Evolutionary conservation across 176 grass and related monocot species (phyloP).

Genomic region (Lolium perenne): DNA sequence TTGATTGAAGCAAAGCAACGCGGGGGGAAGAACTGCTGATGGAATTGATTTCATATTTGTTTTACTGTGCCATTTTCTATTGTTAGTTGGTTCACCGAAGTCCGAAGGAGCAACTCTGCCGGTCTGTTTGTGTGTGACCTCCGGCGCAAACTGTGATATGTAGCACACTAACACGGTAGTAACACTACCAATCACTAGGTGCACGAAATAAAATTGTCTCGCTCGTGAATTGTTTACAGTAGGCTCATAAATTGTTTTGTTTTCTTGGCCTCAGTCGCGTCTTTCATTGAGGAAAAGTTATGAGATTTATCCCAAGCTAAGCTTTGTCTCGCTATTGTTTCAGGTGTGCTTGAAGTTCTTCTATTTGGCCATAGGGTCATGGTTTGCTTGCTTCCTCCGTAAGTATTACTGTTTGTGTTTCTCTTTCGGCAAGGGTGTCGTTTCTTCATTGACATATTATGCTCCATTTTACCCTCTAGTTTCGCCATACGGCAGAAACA

Average conservation of each 20-base stretch:
- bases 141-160: background rate
- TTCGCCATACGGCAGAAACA: background rate
- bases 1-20: no score
- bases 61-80: background rate
- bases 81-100: background rate
- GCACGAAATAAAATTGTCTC: background rate
- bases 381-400: conserved; percentile 60
- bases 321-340: conserved; percentile 10
- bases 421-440: background rate
- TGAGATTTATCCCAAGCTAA: background rate
- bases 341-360: conserved; percentile 64
- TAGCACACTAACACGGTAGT: background rate
- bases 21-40: background rate
- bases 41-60: background rate
- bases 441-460: conserved; percentile 14
- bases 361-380: conserved; percentile 63
- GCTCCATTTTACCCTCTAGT: background rate
- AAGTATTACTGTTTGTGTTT: conserved; percentile 20
- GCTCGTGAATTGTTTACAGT: background rate
- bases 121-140: background rate
- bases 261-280: background rate
- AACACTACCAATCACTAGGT: background rate
- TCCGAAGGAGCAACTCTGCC: background rate
- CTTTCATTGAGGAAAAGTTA: background rate
- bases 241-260: background rate